phyloP scores from a whole-genome alignment of 2,329 filamentous ascomycete species.

The Microsporum audouinii region DNA sequence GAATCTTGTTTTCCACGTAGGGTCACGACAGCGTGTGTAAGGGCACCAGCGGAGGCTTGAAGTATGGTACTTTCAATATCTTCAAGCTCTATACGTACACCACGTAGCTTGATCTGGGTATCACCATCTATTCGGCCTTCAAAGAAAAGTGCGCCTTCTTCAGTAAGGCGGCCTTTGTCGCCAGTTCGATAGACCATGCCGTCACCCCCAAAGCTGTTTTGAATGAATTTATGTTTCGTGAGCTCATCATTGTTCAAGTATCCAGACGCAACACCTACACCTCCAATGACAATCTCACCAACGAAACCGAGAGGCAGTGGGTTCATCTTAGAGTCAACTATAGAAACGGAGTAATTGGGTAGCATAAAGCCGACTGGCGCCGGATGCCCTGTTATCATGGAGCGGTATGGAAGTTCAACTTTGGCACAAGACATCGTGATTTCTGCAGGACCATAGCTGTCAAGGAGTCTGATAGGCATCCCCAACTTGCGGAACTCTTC shows the following conservation, averaged over 20 bases:
- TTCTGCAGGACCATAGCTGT: constrained; percentile 19
- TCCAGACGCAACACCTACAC: constrained; percentile 18
- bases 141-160: constrained; percentile 20
- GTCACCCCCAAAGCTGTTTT: constrained; percentile 13
- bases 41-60: background rate
- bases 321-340: constrained; percentile 31
- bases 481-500: constrained; percentile 11
- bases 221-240: constrained; percentile 16
- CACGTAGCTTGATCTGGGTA: constrained; percentile 23
- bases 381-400: background rate
- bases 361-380: constrained; percentile 19
- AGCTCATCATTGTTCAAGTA: constrained; percentile 15
- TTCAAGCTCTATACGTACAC: constrained; percentile 18
- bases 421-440: constrained; percentile 14
- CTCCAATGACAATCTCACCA: constrained; percentile 36
- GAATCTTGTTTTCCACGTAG: background rate
- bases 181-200: constrained; percentile 7
- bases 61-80: constrained; percentile 3
- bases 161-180: constrained; percentile 15
- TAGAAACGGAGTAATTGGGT: constrained; percentile 29
- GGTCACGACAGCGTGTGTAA: background rate
- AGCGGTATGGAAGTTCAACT: constrained; percentile 15
- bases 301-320: constrained; percentile 30
- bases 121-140: constrained; percentile 22
- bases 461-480: constrained; percentile 12